Evolutionary conservation across 129 eudicot genomes (phyloP).

Genomic region (Artemisia tridentata): DNA sequence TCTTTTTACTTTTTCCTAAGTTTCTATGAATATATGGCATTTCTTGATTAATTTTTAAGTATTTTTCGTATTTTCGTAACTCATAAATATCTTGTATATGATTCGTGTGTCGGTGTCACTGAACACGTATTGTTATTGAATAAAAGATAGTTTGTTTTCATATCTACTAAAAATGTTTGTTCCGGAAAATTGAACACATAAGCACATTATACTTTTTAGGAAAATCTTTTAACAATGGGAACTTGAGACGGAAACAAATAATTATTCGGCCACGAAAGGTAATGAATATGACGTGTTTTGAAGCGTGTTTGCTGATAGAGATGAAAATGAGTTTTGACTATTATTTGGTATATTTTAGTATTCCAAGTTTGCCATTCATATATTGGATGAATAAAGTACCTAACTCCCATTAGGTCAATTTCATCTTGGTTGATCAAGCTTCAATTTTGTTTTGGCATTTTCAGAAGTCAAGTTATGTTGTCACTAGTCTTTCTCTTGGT

Average conservation of each 20-base stretch:
- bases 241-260: neutral
- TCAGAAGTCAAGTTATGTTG: constrained; percentile 8
- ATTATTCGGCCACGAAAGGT: constrained; percentile 13
- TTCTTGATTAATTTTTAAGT: neutral
- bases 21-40: neutral
- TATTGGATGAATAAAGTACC: constrained; percentile 17
- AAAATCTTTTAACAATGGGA: neutral
- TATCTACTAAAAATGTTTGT: too few species aligned
- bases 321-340: constrained; percentile 15
- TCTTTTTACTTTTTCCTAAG: constrained; percentile 10
- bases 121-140: too few species aligned
- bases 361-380: constrained; percentile 17
- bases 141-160: too few species aligned
- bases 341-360: neutral
- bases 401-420: constrained; percentile 27
- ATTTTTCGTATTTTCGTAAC: too few species aligned
- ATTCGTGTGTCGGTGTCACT: neutral
- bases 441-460: neutral
- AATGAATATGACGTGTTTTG: constrained; percentile 4
- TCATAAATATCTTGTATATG: neutral
- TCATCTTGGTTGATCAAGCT: constrained; percentile 24
- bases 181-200: too few species aligned
- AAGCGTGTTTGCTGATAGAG: constrained; percentile 32
- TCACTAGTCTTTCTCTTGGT: constrained; percentile 17
- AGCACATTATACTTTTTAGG: neutral